Percentiles rank a stretch among this genome's conserved stretches.
phyloP scores from a whole-genome alignment of 805 yeast genomes.

The Barnettozyma vustinii region DNA sequence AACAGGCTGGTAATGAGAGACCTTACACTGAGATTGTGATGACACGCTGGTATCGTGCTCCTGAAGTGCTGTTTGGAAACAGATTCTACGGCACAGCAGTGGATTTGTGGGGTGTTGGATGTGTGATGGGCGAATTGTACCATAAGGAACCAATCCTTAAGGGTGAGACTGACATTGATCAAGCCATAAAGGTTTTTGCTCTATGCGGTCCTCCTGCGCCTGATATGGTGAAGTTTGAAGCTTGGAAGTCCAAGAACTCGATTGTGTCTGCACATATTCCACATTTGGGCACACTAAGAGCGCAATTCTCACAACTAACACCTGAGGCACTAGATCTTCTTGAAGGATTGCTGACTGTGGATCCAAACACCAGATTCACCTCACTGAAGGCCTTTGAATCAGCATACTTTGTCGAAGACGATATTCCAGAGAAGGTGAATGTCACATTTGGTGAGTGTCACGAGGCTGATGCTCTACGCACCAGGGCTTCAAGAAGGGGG shows the following conservation, averaged over 20 bases:
- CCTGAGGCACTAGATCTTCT: constrained; percentile 49
- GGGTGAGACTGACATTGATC: constrained; percentile 84
- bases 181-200: constrained; percentile 74
- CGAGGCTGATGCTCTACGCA: constrained; percentile 70
- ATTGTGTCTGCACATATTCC: constrained; percentile 10
- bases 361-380: constrained; percentile 70
- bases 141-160: constrained; percentile 75
- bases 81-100: constrained; percentile 86
- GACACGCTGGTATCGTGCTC: constrained; percentile 97
- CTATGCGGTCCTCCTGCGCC: constrained; percentile 73
- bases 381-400: constrained; percentile 75
- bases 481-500: constrained; percentile 34
- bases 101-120: constrained; percentile 97
- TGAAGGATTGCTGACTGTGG: constrained; percentile 54
- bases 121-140: constrained; percentile 90
- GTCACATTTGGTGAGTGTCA: constrained; percentile 71
- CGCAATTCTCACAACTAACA: constrained; percentile 40
- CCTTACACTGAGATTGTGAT: constrained; percentile 71
- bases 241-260: constrained; percentile 9
- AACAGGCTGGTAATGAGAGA: constrained; percentile 39
- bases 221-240: constrained; percentile 33
- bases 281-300: constrained; percentile 35
- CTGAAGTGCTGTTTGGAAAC: constrained; percentile 85
- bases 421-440: constrained; percentile 48
- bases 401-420: constrained; percentile 60